phyloP scores from a whole-genome alignment of 2,329 filamentous ascomycete genomes.

The Beauveria varroae region DNA sequence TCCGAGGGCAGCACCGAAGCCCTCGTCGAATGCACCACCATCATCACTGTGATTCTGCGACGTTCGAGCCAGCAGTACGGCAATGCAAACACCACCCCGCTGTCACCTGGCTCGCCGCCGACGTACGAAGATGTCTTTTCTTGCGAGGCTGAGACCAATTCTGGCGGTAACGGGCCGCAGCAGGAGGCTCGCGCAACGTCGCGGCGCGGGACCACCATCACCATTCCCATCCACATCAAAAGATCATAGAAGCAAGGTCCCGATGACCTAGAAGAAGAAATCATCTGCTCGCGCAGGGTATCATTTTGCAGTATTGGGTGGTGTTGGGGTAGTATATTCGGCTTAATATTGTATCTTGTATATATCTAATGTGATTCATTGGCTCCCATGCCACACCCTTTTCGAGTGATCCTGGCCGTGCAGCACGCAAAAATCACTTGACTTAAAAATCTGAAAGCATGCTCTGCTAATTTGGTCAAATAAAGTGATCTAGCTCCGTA shows the following conservation, averaged over 20 bases:
- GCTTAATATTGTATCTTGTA: not conserved
- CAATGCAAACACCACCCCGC: not conserved
- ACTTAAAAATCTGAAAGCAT: no score
- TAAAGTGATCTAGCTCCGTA: no score
- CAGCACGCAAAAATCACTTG: not conserved
- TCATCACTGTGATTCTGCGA: not conserved
- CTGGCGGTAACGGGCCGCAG: not conserved
- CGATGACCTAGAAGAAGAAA: not conserved
- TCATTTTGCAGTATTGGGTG: not conserved
- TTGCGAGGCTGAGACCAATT: not conserved
- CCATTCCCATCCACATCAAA: not conserved
- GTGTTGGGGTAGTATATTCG: not conserved
- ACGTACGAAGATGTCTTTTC: not conserved
- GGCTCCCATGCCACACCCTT: not conserved
- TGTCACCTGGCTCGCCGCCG: not conserved
- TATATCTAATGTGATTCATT: not conserved
- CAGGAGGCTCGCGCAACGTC: not conserved
- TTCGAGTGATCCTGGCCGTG: not conserved
- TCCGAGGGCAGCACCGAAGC: not conserved
- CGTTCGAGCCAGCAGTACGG: conserved; percentile 8
- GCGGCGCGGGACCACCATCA: not conserved
- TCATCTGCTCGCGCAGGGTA: not conserved
- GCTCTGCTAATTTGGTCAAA: no score
- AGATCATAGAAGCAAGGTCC: not conserved
- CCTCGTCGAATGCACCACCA: conserved; percentile 2